These are phyloP conservation scores for Exophiala xenobiotica DNA, from an alignment of 2,329 filamentous ascomycete genomes.

Conservation along the genomic window DNA sequence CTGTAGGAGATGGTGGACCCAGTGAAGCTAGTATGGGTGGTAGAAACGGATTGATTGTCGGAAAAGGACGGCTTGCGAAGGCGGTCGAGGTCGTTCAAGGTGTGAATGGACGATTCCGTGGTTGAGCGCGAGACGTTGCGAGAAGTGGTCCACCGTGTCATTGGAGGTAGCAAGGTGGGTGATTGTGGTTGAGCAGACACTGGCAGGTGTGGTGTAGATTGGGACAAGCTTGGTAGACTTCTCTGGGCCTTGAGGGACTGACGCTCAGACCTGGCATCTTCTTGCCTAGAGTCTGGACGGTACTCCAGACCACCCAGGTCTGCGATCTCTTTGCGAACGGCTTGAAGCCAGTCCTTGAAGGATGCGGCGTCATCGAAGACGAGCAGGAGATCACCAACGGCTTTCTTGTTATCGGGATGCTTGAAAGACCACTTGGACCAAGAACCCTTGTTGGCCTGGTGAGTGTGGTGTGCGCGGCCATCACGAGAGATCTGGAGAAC, in stretches of 20 bases:
- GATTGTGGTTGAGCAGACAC: conserved; percentile 1
- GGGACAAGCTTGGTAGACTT: conserved; percentile 18
- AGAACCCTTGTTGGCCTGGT: conserved; percentile 33
- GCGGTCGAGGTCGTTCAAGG: conserved; percentile 15
- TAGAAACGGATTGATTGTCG: conserved; percentile 21
- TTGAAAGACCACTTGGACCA: conserved; percentile 44
- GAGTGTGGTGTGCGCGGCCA: conserved; percentile 22
- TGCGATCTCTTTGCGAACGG: conserved; percentile 48
- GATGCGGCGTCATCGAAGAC: conserved; percentile 46
- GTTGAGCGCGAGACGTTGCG: conserved; percentile 34
- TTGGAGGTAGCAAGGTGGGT: conserved; percentile 12
- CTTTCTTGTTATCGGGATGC: conserved; percentile 35
- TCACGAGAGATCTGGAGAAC: conserved; percentile 46
- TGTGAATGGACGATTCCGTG: conserved; percentile 46
- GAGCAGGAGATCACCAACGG: conserved; percentile 44
- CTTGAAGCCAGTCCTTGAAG: conserved; percentile 47
- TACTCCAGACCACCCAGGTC: conserved; percentile 47
- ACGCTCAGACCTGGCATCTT: conserved; percentile 12
- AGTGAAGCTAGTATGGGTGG: conserved; percentile 23
- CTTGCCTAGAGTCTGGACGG: conserved; percentile 37
- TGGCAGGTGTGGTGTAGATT: conserved; percentile 3
- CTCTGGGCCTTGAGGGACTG: conserved; percentile 14
- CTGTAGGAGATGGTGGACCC: conserved; percentile 12
- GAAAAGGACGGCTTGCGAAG: conserved; percentile 17
- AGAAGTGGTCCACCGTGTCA: conserved; percentile 7